Percentiles rank a stretch among this genome's conserved stretches.
phyloP scores from a whole-genome alignment of 306 rosid genomes.

The Prinsepia uniflora region DNA sequence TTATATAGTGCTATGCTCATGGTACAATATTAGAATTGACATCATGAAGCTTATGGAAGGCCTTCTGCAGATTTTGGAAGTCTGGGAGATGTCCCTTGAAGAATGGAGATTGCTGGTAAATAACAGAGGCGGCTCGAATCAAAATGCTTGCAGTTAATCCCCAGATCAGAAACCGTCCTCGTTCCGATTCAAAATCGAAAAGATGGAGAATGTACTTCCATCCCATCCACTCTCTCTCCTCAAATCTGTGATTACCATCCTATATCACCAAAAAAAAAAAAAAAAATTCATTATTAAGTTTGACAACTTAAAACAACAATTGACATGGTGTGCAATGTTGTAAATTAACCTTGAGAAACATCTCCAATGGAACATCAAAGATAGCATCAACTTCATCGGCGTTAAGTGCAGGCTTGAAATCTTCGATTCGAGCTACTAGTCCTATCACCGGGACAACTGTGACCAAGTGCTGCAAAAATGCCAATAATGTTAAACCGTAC shows the following conservation, averaged over 20 bases:
- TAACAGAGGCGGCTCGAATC: conserved; percentile 25
- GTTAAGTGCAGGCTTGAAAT: conserved; percentile 34
- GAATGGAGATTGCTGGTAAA: conserved; percentile 25
- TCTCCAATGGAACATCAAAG: conserved; percentile 34
- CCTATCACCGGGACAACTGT: conserved; percentile 35
- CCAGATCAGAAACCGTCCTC: conserved; percentile 20
- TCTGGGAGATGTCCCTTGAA: conserved; percentile 27
- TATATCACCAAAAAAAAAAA: neutral
- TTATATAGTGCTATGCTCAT: neutral
- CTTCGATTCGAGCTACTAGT: conserved; percentile 16
- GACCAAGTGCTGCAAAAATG: conserved; percentile 22
- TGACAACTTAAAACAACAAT: neutral
- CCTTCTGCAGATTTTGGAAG: conserved; percentile 32
- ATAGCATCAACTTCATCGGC: conserved; percentile 30
- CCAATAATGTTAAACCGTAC: too few relatives aligned
- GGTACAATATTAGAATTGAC: neutral
- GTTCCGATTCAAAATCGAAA: conserved; percentile 23
- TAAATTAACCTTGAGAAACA: conserved; percentile 34
- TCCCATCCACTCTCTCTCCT: conserved; percentile 40
- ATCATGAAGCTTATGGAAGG: neutral
- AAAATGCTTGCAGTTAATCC: conserved; percentile 43
- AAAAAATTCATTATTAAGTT: neutral
- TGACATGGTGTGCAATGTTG: neutral
- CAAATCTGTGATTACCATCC: conserved; percentile 29
- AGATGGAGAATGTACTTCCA: conserved; percentile 28